Evolutionary conservation across 2,329 filamentous ascomycete species (phyloP).

Genomic region (Ophiostoma sp.): DNA sequence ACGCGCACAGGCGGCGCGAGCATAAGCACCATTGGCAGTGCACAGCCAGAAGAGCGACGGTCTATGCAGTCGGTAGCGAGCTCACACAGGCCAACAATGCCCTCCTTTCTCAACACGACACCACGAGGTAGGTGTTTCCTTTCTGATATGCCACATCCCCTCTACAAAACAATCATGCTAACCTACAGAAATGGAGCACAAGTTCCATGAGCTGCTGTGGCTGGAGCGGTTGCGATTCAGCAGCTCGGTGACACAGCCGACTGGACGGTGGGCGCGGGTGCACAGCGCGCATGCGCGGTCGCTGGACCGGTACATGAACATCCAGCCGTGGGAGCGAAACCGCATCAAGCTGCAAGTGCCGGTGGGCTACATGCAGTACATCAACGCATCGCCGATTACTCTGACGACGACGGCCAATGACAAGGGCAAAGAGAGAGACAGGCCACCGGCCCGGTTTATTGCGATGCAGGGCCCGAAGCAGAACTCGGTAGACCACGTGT

Average conservation of each 20-base stretch:
- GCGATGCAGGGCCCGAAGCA: conserved; percentile 88
- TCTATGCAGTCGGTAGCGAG: conserved; percentile 13
- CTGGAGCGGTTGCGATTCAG: conserved; percentile 47
- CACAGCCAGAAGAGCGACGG: background rate
- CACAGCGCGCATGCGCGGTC: conserved; percentile 48
- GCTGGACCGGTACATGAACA: conserved; percentile 83
- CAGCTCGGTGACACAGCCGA: conserved; percentile 38
- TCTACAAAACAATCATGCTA: too few species aligned
- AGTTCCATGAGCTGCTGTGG: conserved; percentile 51
- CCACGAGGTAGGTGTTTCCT: conserved; percentile 40
- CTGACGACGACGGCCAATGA: conserved; percentile 40
- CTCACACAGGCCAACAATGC: conserved; percentile 32
- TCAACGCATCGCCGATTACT: conserved; percentile 71
- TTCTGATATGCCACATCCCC: too few species aligned
- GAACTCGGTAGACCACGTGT: conserved; percentile 73
- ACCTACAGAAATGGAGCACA: conserved; percentile 44
- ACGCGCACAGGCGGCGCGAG: background rate
- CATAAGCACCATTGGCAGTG: background rate
- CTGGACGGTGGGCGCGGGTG: conserved; percentile 47
- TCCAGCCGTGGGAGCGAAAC: conserved; percentile 84
- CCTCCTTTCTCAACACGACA: conserved; percentile 23
- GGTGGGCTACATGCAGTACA: conserved; percentile 67
- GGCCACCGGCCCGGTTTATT: conserved; percentile 61
- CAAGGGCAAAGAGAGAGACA: conserved; percentile 27
- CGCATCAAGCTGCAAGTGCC: conserved; percentile 76